These are phyloP conservation scores for Aurinia saxatilis DNA, from an alignment of 345 rosid species.

Conservation along the genomic window DNA sequence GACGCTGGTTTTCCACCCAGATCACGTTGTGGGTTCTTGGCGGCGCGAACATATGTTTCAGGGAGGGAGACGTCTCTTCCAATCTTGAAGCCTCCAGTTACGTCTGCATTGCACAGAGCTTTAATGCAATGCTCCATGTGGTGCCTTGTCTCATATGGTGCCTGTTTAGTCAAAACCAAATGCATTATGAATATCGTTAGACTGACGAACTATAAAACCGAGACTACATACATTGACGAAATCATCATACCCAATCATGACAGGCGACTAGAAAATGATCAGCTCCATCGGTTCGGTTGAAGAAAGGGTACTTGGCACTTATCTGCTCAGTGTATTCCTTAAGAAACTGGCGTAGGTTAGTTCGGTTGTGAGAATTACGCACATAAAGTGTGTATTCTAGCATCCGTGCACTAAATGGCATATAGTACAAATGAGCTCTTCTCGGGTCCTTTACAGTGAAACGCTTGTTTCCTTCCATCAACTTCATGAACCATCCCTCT, in stretches of 20 bases:
- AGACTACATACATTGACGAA: too few species aligned
- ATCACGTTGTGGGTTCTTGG: conserved; percentile 83
- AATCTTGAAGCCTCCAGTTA: conserved; percentile 79
- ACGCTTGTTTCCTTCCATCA: conserved; percentile 73
- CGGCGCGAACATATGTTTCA: conserved; percentile 86
- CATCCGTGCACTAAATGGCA: conserved; percentile 97
- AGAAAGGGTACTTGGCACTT: conserved; percentile 81
- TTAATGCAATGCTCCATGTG: conserved; percentile 97
- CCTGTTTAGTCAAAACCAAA: conserved; percentile 36
- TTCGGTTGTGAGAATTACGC: conserved; percentile 84
- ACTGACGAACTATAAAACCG: too few species aligned
- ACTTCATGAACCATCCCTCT: conserved; percentile 99
- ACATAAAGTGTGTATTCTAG: conserved; percentile 76
- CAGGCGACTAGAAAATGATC: conserved; percentile 96
- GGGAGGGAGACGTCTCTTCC: conserved; percentile 95
- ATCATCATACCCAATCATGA: conserved; percentile 81
- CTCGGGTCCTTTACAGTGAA: conserved; percentile 71
- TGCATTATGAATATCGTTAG: neutral
- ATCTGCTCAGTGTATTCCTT: conserved; percentile 65
- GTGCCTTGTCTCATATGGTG: conserved; percentile 95
- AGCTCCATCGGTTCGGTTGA: conserved; percentile 84
- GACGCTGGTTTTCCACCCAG: conserved; percentile 84
- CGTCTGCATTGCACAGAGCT: conserved; percentile 93
- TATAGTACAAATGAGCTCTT: conserved; percentile 81
- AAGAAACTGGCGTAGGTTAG: conserved; percentile 65